Base-by-base conservation (phyloP, 1,139 yeast species). In the Candida sp. region DNA sequence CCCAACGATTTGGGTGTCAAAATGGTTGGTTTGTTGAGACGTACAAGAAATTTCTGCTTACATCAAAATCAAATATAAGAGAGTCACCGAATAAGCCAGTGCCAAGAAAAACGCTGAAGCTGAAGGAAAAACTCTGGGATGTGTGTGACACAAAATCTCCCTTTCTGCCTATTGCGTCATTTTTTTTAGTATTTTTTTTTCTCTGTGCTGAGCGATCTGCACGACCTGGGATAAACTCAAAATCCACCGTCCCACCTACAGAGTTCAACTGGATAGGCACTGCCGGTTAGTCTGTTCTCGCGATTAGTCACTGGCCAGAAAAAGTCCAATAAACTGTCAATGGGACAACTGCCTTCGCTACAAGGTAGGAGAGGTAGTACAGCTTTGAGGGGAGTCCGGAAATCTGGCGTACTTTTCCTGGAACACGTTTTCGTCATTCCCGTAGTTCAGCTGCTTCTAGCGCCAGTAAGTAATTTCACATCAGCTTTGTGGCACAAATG, bases 11-110 rank as follows among this genome's bases (percentile, higher is more conserved):
- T 35, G 25, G 39, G 26, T 35, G 11, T 35, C 39, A 35, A 35
- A n/a, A 7, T 35, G 25, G 8, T 4, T 11, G 26, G 39, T 17
- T 17, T 4, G 23, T 11, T 12, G 11, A 12, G 26, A 7, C 5
- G 7, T 9, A 8, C 25, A 35, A 12, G 25, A 35, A 35, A 12
- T 7, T 5, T 17, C 25, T 8, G 8, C 23, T 17, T 17, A 35
- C 31, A 39, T n/a, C 4, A 11, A 25, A 39, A 28, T 27, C 12
- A 25, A 26, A 25, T 26, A 39, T 28, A 41, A 41, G 34, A 31
- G 44, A 41, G 28, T 41, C 44, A 28, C 44, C 44, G 44, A 41
- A 41, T 28, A 41, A 41, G 44, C 44, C 44, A n/a, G 30, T 30
- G 44, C 44, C 44, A 41, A 41, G 44, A 41, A 41, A 41, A 40